Percentiles rank a stretch among this genome's conserved stretches.
phyloP scores from a whole-genome alignment of 768 basidiomycete genomes.

The Ramaria rubella region DNA sequence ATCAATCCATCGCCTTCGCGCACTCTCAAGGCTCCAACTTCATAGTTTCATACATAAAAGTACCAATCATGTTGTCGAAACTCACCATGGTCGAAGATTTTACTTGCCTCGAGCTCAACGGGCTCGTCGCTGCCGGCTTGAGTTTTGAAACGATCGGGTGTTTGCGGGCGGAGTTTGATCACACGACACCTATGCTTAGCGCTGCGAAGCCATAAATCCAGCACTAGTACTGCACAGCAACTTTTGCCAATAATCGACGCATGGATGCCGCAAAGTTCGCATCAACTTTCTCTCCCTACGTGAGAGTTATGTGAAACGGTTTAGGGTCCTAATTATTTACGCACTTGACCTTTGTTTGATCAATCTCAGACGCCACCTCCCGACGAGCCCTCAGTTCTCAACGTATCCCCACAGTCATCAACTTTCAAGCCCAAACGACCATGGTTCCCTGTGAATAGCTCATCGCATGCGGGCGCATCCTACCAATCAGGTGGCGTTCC shows the following conservation, averaged over 20 bases:
- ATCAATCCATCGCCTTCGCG: constrained; percentile 28
- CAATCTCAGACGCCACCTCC: constrained; percentile 46
- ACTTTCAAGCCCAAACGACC: constrained; percentile 30
- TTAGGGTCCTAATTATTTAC: constrained; percentile 6
- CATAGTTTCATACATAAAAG: background rate
- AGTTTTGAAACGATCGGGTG: constrained; percentile 10
- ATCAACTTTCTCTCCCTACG: constrained; percentile 57
- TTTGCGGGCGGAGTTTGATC: constrained; percentile 6
- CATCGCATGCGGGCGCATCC: constrained; percentile 31
- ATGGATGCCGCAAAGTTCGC: constrained; percentile 38
- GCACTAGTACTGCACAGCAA: background rate
- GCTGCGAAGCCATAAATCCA: background rate
- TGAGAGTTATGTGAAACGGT: constrained; percentile 23
- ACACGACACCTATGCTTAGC: background rate
- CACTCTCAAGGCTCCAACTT: background rate
- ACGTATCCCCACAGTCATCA: constrained; percentile 20
- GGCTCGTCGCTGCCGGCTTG: constrained; percentile 9
- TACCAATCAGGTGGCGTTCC: constrained; percentile 70
- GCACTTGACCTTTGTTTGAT: no score
- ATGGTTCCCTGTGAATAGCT: constrained; percentile 44
- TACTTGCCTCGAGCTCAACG: constrained; percentile 22
- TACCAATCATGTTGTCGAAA: background rate
- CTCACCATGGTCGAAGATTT: constrained; percentile 19
- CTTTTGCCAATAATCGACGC: background rate
- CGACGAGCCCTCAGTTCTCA: constrained; percentile 38